Base-by-base conservation (phyloP, 768 basidiomycete genomes). In the Crassisporium funariophilum region DNA sequence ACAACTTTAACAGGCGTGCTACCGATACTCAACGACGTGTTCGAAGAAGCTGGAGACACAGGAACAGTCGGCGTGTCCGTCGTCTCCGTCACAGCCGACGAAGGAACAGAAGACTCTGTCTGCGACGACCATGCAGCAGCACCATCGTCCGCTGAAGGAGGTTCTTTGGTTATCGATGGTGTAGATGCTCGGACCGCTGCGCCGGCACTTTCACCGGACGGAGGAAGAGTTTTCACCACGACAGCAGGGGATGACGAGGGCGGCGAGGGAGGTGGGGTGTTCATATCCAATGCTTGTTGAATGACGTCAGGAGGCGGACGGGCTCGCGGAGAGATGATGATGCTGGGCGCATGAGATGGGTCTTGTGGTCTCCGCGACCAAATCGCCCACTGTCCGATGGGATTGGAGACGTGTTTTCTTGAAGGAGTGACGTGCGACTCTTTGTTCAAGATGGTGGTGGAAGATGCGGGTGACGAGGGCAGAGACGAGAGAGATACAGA, bases 291-390 rank as follows among this genome's bases (percentile, higher is more conserved):
- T n/a, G 86, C 86, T 13, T 70, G 68, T 34, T 77, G 70, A 0
- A 87, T 59, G 16, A 89, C 67, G 43, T 81, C 67, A 2, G 69
- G 70, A 21, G 88, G 86, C 3, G 88, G 88, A 27, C 73, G 70
- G 2, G 86, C 83, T 16, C 58, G 65, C 0, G 82, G 75, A 1
- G 86, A 87, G 20, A 90, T 84, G 53, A 89, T 87, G 47, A 89
- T 78, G 3, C 82, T 79, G 1, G 85, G 86, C 0, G 87, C 88
- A 35, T 66, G 61, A 3, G 76, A 68, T 0, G 88, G 88, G 59
- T 88, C 69, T 2, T 72, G 66, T 0, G 88, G 88, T 19, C 85
- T 78, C n/a, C 77, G 76, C 0, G 87, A 85, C 85, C 86, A 89
- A 27, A 90, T 78, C 4, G 81, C 84, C 68, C 79, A 88, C 19